These are phyloP conservation scores for Neofusicoccum kwambonambiense DNA, from an alignment of 2,329 filamentous ascomycete species.

Conservation along the genomic window DNA sequence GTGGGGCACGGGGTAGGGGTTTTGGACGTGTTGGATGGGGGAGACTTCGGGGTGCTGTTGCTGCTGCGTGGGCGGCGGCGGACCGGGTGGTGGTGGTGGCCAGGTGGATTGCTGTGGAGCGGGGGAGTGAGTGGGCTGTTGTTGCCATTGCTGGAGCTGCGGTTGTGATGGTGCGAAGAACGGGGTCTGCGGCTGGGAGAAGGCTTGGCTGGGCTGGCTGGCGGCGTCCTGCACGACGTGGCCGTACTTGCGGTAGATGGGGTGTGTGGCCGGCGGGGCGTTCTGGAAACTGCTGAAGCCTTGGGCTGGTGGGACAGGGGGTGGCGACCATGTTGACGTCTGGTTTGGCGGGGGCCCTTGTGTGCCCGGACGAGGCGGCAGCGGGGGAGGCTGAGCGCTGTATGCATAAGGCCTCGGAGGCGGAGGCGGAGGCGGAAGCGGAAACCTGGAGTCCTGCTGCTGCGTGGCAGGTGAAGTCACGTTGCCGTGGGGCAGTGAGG, in stretches of 20 bases:
- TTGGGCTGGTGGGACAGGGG: neutral
- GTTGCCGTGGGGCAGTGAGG: neutral
- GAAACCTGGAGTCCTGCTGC: neutral
- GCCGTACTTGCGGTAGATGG: slow-evolving; percentile 8
- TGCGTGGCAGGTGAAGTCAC: neutral
- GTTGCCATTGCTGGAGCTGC: neutral
- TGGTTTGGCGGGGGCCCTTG: neutral
- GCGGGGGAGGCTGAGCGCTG: neutral
- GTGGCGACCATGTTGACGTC: neutral
- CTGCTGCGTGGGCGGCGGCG: too few relatives aligned
- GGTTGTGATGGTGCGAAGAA: neutral
- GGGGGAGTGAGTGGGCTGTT: neutral
- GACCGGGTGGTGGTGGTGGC: neutral
- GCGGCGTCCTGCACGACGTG: neutral
- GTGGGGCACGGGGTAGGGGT: neutral
- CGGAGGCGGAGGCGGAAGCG: neutral
- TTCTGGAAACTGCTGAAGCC: neutral
- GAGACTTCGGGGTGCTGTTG: neutral
- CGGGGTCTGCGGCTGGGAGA: neutral
- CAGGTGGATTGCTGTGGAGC: neutral
- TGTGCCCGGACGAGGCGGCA: slow-evolving; percentile 1
- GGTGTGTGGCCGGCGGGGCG: neutral
- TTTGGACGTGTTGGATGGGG: neutral
- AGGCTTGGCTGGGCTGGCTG: neutral
- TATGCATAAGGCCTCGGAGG: neutral